Base-by-base conservation (phyloP, 345 rosid species). In the Microcos paniculata region DNA sequence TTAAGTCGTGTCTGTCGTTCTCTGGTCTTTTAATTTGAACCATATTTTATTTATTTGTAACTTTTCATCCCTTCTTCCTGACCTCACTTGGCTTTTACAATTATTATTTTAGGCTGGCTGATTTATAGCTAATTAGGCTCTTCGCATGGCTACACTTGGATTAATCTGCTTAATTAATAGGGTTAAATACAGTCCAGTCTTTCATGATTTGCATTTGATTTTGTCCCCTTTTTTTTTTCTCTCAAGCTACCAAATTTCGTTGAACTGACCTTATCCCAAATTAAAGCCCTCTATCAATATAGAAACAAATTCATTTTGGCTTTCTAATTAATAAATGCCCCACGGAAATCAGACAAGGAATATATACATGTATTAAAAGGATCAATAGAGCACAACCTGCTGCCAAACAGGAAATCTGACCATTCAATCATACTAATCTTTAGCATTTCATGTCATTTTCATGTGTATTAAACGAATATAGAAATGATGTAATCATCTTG, bases 81-180 rank as follows among this genome's bases (percentile, higher is more conserved):
- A 51, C 56, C 23, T 51, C 23, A 51, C 56, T 51, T 51, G 57
- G 57, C 33, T 24, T 57, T 31, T 57, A 57, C 15, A 21, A 16
- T 42, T 8, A 42, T 42, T 42, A 42, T 4, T 42, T 9, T 42
- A 42, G 45, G 45, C 40, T 42, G 45, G 45, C 45, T 45, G 21
- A 56, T 53, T 42, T n/a, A n/a, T n/a, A n/a, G 61, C 35, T 69
- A n/a, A 28, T 33, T 42, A 42, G 21, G 61, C 55, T 28, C 45
- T 73, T 78, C 66, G n/a, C 74, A 76, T 68, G 76, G 77, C 77
- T 70, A 70, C 73, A 49, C 23, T 30, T 68, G 46, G 26, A 75
- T 57, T 56, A 65, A 52, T 68, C 38, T 77, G 62, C 67, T 52
- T 35, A 15, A 71, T 63, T n/a, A n/a, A n/a, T n/a, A n/a, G 74